These are phyloP conservation scores for Colletotrichum sp. DNA, from an alignment of 2,329 filamentous ascomycete species.

Conservation along the genomic window DNA sequence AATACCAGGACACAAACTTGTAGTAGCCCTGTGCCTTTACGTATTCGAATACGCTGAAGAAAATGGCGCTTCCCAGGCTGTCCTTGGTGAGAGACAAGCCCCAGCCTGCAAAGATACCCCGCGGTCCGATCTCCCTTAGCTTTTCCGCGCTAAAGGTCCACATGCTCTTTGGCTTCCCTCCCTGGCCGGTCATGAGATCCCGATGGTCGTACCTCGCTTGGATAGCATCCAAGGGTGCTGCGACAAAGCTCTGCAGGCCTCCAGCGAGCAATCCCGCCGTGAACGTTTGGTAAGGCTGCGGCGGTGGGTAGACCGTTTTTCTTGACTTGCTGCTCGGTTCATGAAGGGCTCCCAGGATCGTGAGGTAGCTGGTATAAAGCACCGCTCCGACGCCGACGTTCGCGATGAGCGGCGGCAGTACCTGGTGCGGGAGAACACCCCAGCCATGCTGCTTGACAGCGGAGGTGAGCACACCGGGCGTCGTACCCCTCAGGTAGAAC, in stretches of 20 bases:
- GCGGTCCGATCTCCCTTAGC: constrained; percentile 72
- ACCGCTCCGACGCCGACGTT: constrained; percentile 78
- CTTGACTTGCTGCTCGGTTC: constrained; percentile 62
- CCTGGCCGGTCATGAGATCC: constrained; percentile 48
- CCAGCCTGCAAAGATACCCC: constrained; percentile 79
- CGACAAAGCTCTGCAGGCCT: constrained; percentile 71
- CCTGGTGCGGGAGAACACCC: constrained; percentile 76
- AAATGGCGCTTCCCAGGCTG: constrained; percentile 70
- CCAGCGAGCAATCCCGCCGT: constrained; percentile 74
- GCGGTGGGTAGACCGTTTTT: constrained; percentile 74
- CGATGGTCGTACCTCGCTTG: constrained; percentile 73
- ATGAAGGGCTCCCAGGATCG: constrained; percentile 70
- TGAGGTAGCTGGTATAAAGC: constrained; percentile 77
- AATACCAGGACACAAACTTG: constrained; percentile 73
- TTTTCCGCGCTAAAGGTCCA: constrained; percentile 71
- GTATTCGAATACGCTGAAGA: constrained; percentile 79
- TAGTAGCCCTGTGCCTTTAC: constrained; percentile 79
- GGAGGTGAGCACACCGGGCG: constrained; percentile 71
- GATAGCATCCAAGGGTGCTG: constrained; percentile 77
- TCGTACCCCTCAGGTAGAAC: constrained; percentile 65
- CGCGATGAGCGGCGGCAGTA: constrained; percentile 76
- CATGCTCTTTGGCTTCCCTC: constrained; percentile 63
- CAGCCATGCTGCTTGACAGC: constrained; percentile 75
- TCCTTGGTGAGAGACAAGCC: constrained; percentile 73
- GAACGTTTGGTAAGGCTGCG: constrained; percentile 67